Percentiles rank a stretch among this genome's conserved stretches.
Conservation (phyloP, 2,329 filamentous ascomycete species). For the Hypoxylon sp. region DNA sequence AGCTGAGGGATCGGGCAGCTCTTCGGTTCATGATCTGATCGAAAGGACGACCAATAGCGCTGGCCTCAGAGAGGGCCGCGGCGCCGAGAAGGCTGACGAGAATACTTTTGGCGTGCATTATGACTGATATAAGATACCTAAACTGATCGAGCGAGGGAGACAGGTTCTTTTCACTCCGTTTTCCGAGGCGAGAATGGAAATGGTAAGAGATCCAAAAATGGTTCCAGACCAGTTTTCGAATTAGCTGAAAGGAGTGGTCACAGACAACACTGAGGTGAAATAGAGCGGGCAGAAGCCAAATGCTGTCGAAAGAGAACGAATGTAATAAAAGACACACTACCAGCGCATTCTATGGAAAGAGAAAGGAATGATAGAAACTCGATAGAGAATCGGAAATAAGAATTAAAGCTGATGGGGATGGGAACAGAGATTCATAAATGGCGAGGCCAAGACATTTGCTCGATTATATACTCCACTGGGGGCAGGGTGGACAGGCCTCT, state of each 20-base stretch:
- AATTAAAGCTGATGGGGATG: slow-evolving; percentile 45
- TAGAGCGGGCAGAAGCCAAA: slow-evolving; percentile 47
- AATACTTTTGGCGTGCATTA: slow-evolving; percentile 62
- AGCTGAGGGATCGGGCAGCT: slow-evolving; percentile 47
- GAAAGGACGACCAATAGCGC: slow-evolving; percentile 52
- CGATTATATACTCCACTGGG: slow-evolving; percentile 50
- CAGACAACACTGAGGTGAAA: slow-evolving; percentile 52
- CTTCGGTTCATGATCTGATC: slow-evolving; percentile 43
- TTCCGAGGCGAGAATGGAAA: slow-evolving; percentile 41
- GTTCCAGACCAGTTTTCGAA: slow-evolving; percentile 61
- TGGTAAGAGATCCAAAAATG: slow-evolving; percentile 48
- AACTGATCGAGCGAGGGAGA: slow-evolving; percentile 30
- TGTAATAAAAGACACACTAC: slow-evolving; percentile 59
- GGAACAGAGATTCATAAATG: slow-evolving; percentile 46
- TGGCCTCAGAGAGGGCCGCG: slow-evolving; percentile 56
- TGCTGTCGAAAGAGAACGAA: slow-evolving; percentile 56
- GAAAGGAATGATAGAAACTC: slow-evolving; percentile 46
- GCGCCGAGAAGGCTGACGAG: slow-evolving; percentile 60
- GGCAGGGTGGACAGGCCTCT: slow-evolving; percentile 31
- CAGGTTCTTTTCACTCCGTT: slow-evolving; percentile 34
- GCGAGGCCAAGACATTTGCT: slow-evolving; percentile 52
- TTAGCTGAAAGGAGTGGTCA: slow-evolving; percentile 55
- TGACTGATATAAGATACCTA: slow-evolving; percentile 44
- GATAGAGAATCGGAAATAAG: slow-evolving; percentile 40
- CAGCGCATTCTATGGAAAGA: slow-evolving; percentile 55